phyloP scores from a whole-genome alignment of 1,139 yeast genomes.

The Diutina scorzettiae region DNA sequence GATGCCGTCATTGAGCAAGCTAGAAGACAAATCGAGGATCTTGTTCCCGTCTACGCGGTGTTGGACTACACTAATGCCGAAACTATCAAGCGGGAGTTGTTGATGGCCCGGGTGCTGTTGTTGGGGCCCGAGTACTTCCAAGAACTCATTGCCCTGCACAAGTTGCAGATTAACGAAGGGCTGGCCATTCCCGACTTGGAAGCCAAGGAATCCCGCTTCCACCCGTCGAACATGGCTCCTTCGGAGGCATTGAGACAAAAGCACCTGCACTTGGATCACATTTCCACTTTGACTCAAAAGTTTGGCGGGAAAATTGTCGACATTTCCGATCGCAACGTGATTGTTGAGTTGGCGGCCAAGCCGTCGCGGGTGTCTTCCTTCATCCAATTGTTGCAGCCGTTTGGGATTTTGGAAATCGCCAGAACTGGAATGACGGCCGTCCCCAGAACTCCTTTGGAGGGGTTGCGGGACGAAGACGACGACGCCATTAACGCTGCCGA shows the following conservation, averaged over 20 bases:
- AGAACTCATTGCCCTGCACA: slow-evolving; percentile 84
- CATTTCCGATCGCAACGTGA: slow-evolving; percentile 85
- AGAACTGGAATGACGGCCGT: slow-evolving; percentile 98
- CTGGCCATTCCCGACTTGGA: slow-evolving; percentile 34
- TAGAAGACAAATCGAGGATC: slow-evolving; percentile 94
- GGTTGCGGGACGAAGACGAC: slow-evolving; percentile 30
- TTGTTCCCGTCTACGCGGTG: slow-evolving; percentile 97
- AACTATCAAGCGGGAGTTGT: slow-evolving; percentile 80
- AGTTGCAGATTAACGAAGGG: slow-evolving; percentile 29
- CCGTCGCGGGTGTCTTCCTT: slow-evolving; percentile 83
- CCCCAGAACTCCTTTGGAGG: slow-evolving; percentile 83
- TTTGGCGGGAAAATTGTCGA: slow-evolving; percentile 92
- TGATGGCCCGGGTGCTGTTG: slow-evolving; percentile 82
- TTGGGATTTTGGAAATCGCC: slow-evolving; percentile 91
- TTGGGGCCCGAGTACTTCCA: slow-evolving; percentile 97
- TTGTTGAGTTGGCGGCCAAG: slow-evolving; percentile 88
- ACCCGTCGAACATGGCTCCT: slow-evolving; percentile 83
- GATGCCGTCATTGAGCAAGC: slow-evolving; percentile 97
- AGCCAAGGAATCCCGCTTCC: slow-evolving; percentile 50
- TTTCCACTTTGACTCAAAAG: slow-evolving; percentile 67
- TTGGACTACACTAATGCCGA: slow-evolving; percentile 87
- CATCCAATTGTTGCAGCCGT: slow-evolving; percentile 83
- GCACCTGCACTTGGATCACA: slow-evolving; percentile 77
- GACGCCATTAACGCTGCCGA: slow-evolving; percentile 52
- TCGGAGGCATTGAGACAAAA: slow-evolving; percentile 92